Conservation (phyloP, 441 rosid species). For the Pelargonium citronellum region DNA sequence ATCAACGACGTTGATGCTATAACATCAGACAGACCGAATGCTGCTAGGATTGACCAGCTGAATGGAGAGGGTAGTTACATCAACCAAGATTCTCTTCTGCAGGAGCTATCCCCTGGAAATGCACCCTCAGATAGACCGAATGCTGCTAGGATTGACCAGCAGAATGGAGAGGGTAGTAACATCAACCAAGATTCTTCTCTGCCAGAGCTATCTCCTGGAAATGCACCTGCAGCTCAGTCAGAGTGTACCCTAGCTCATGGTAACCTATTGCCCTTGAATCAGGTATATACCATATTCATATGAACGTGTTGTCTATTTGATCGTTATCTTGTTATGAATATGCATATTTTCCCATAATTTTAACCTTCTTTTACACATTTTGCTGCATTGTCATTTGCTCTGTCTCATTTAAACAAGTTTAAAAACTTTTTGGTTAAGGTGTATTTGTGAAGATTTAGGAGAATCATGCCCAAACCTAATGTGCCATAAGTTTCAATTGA, state of each 20-base stretch:
- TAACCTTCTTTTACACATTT: not conserved
- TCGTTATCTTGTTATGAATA: not conserved
- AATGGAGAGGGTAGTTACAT: not conserved
- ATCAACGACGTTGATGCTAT: conserved; percentile 18
- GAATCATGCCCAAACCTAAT: not conserved
- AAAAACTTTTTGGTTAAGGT: not conserved
- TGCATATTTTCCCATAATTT: not conserved
- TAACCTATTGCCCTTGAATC: conserved; percentile 26
- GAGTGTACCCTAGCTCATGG: conserved; percentile 23
- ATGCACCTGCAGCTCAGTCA: conserved; percentile 24
- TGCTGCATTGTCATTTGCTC: not conserved
- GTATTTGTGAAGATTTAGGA: not conserved
- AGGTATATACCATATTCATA: conserved; percentile 24
- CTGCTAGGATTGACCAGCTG: not conserved
- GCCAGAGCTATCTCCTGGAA: not conserved
- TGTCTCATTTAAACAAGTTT: not conserved
- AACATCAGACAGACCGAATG: conserved; percentile 21
- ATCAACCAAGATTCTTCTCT: not conserved
- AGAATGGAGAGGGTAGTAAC: not conserved
- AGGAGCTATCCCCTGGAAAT: not conserved
- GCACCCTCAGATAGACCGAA: conserved; percentile 18
- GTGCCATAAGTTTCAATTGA: not conserved
- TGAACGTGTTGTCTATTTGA: not conserved
- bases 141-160: not conserved
- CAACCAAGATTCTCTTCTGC: not conserved